Evolutionary conservation across 768 basidiomycete species (phyloP), one percentile per base, ranked within the genome.

Genomic region (Macrocybe gigantea): DNA sequence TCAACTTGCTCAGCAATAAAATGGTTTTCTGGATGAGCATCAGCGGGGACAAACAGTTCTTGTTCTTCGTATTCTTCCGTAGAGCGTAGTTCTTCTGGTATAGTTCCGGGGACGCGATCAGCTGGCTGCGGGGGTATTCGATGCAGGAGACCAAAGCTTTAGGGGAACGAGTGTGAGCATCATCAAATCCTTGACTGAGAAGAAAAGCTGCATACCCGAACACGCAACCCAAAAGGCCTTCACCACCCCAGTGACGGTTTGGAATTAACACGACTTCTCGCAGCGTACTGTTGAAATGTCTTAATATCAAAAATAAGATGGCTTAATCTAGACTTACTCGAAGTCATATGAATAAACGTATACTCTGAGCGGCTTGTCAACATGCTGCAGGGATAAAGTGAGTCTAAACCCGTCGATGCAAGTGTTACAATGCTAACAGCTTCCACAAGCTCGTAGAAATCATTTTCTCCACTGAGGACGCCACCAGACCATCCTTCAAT

Each of bases 281-380:
- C 41, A 95, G 77, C 37, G 92, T 88, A 63, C 93, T 96, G 56
- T 48, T 53, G 35, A 48, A 49, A 44, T 36, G 30, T 44, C 52
- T 33, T 39, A 35, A 31, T 11, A 37, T 42, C 3, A 33, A 34
- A n/a, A 51, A 15, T 51, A 13, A 50, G 29, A 10, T 32, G 49
- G 35, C 33, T 37, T 49, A 42, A 15, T 49, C 1, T 41, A 48
- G 31, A 73, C 91, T 45, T 66, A 94, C 93, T 96, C 92, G 62
- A 96, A 93, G 65, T 97, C 95, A 53, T 91, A 84, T 10, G 93
- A 96, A 66, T 98, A 99, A 5, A 99, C 94, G 60, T 94, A 97
- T 29, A 97, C 86, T 22, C 93, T 77, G 29, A 98, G 65, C 7
- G 95, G 92, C 65, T 93, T 93, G 57, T 98, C 94, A 42, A 93